Conservation (phyloP, 2,329 filamentous ascomycete genomes). For the Huntiella decipiens region DNA sequence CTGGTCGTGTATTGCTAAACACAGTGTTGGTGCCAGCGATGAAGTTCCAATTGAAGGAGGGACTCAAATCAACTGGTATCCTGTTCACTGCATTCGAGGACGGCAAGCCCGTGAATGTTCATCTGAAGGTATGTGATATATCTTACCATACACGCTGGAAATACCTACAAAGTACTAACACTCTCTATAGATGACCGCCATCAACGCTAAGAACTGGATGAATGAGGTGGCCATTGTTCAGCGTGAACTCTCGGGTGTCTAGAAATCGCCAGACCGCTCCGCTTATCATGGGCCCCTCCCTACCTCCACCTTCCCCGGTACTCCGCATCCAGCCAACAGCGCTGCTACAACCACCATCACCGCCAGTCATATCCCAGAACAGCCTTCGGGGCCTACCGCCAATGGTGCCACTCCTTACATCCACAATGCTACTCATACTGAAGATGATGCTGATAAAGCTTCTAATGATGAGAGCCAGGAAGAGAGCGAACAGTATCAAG, state of each 20-base stretch:
- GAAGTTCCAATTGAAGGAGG: slow-evolving; percentile 60
- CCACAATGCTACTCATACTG: too few species aligned
- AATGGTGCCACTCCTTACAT: too few species aligned
- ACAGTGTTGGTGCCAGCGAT: slow-evolving; percentile 61
- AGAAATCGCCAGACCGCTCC: slow-evolving; percentile 8
- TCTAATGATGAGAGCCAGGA: too few species aligned
- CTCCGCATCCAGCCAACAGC: not conserved
- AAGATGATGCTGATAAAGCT: too few species aligned
- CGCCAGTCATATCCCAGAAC: too few species aligned
- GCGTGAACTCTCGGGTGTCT: slow-evolving; percentile 27
- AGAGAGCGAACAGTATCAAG: too few species aligned
- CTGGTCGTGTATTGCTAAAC: slow-evolving; percentile 72
- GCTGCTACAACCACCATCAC: not conserved
- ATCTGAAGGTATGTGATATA: slow-evolving; percentile 33
- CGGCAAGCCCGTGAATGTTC: slow-evolving; percentile 36
- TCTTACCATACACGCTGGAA: slow-evolving; percentile 5
- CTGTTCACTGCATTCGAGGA: slow-evolving; percentile 45
- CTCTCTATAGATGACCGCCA: slow-evolving; percentile 29
- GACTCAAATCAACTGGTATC: slow-evolving; percentile 51
- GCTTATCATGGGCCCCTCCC: not conserved
- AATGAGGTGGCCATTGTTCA: slow-evolving; percentile 31
- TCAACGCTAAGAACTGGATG: slow-evolving; percentile 33
- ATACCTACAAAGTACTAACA: not conserved
- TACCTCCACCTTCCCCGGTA: not conserved
- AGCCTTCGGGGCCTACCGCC: too few species aligned